Percentiles rank a stretch among this genome's conserved stretches.
Conservation (phyloP, 768 basidiomycete species). For the Kwoniella mangroviensis region DNA sequence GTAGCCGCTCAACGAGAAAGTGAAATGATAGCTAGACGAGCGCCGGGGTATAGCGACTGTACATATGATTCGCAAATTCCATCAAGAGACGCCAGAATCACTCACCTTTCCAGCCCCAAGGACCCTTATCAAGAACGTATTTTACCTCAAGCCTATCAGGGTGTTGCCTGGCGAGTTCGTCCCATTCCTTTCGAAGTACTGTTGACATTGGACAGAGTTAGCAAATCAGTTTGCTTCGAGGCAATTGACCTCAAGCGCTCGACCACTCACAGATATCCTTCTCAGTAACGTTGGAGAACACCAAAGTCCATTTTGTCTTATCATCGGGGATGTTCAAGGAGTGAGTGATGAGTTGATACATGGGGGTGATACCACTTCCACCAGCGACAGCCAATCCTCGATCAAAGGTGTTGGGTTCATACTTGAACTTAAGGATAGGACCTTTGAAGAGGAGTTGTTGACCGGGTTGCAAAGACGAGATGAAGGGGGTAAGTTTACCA, state of each 20-base stretch:
- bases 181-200: constrained; percentile 58
- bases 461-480: constrained; percentile 77
- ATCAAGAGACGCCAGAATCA: background rate
- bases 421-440: constrained; percentile 84
- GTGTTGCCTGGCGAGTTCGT: constrained; percentile 59
- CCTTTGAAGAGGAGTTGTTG: constrained; percentile 80
- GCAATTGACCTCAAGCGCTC: background rate
- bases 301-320: constrained; percentile 90
- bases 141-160: constrained; percentile 71
- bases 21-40: no score
- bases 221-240: background rate
- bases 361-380: constrained; percentile 78
- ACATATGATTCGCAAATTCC: no score
- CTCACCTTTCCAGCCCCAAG: constrained; percentile 67
- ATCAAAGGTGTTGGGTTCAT: constrained; percentile 68
- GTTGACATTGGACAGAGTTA: background rate
- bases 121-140: constrained; percentile 82
- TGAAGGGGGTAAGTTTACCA: constrained; percentile 81
- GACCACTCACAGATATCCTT: constrained; percentile 80
- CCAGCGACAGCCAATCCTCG: constrained; percentile 89
- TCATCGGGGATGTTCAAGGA: constrained; percentile 72
- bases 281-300: constrained; percentile 89
- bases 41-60: no score
- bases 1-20: no score
- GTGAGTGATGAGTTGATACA: constrained; percentile 67